Percentiles rank a stretch among this genome's conserved stretches.
These are phyloP conservation scores for Zhuliangozyma blackwelliae DNA, from an alignment of 1,139 yeast genomes.

Conservation along the genomic window DNA sequence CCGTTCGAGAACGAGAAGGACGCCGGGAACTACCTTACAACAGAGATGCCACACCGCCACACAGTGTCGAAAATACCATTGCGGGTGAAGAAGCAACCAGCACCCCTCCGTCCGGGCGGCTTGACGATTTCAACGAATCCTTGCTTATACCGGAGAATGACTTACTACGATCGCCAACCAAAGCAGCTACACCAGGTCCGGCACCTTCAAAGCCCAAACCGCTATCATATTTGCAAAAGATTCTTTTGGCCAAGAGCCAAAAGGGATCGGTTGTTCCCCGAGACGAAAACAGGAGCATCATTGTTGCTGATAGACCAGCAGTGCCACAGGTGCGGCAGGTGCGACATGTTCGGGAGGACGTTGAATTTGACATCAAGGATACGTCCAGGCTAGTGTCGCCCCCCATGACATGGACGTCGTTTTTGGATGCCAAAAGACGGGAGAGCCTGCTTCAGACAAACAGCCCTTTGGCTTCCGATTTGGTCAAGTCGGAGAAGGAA, in stretches of 20 bases:
- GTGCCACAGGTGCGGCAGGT: too few relatives aligned
- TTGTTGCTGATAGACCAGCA: too few relatives aligned
- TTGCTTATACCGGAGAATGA: conserved; percentile 4
- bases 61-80: not conserved
- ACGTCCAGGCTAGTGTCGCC: too few relatives aligned
- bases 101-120: not conserved
- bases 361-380: too few relatives aligned
- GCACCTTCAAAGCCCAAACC: conserved; percentile 5
- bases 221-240: conserved; percentile 27
- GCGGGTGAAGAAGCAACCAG: not conserved
- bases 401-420: too few relatives aligned
- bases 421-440: not conserved
- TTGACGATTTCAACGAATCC: conserved; percentile 4
- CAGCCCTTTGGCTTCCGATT: too few relatives aligned
- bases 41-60: too few relatives aligned
- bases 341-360: too few relatives aligned
- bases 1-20: conserved; percentile 6
- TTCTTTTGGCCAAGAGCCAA: conserved; percentile 6
- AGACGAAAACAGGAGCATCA: not conserved
- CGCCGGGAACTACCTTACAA: not conserved
- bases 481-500: not conserved
- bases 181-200: not conserved
- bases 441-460: not conserved
- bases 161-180: conserved; percentile 2
- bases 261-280: not conserved